These are phyloP conservation scores for Aegilops speltoides DNA, from an alignment of 176 grass and related monocot genomes.

Conservation along the genomic window DNA sequence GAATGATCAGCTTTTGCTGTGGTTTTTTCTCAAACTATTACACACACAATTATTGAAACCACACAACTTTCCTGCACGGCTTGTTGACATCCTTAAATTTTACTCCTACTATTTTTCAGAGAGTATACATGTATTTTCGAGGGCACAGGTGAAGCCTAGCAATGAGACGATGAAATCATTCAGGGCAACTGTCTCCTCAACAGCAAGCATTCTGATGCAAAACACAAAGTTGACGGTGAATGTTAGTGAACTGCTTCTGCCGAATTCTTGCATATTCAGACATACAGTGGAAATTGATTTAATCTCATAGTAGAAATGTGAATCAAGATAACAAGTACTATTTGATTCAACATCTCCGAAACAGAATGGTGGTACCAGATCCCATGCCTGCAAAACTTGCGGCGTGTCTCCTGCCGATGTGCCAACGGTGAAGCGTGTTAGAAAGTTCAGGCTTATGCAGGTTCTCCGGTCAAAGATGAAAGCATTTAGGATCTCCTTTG, in stretches of 20 bases:
- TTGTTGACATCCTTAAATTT: background rate
- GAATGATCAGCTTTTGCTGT: background rate
- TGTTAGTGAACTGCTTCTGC: background rate
- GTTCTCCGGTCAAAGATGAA: background rate
- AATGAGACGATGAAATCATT: background rate
- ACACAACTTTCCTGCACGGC: background rate
- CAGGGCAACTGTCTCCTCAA: conserved; percentile 11
- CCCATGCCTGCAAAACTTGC: background rate
- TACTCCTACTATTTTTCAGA: conserved; percentile 32
- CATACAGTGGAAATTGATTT: conserved; percentile 9
- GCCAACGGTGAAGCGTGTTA: background rate
- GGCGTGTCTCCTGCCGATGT: background rate
- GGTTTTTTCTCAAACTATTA: background rate
- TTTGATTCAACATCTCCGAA: background rate
- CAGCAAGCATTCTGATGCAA: background rate
- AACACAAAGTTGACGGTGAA: background rate
- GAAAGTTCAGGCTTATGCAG: background rate
- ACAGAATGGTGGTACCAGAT: background rate
- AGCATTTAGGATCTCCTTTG: background rate
- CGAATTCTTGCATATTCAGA: conserved; percentile 3
- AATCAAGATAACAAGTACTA: conserved; percentile 9
- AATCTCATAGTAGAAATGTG: background rate
- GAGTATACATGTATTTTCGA: conserved; percentile 63
- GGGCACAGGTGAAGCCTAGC: conserved; percentile 44
- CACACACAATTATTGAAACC: background rate